Conservation (phyloP, 202 grass and related monocot species). For the Panicum virgatum region DNA sequence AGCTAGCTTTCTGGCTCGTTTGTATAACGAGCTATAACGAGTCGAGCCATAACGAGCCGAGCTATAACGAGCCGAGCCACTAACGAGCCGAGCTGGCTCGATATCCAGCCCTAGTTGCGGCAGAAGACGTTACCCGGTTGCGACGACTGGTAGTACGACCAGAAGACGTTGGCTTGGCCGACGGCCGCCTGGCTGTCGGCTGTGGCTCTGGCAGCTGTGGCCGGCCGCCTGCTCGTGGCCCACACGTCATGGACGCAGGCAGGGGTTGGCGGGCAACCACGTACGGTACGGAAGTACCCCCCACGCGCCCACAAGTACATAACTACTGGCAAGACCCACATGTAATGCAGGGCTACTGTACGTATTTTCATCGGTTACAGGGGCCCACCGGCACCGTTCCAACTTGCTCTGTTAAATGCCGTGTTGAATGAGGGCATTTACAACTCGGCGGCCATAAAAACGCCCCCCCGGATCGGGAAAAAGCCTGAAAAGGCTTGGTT, state of each 20-base stretch:
- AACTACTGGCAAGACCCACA: neutral
- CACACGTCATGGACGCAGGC: conserved; percentile 21
- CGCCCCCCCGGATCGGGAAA: neutral
- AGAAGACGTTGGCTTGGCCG: conserved; percentile 26
- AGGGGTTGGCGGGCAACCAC: neutral
- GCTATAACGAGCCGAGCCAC: too few species aligned
- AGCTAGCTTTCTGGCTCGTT: too few species aligned
- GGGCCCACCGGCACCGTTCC: neutral
- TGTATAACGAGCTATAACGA: too few species aligned
- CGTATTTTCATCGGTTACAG: neutral
- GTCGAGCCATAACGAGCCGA: too few species aligned
- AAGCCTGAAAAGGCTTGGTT: neutral
- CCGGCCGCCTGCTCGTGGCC: conserved; percentile 14
- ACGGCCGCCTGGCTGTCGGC: too few species aligned
- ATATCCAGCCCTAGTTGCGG: too few species aligned
- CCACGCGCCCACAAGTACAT: neutral
- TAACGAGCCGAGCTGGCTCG: too few species aligned
- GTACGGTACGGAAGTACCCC: neutral
- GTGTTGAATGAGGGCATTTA: conserved; percentile 35
- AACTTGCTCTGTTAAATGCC: conserved; percentile 27
- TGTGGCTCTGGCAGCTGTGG: neutral
- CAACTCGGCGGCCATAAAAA: neutral
- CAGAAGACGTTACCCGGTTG: conserved; percentile 15
- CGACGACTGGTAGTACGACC: conserved; percentile 4
- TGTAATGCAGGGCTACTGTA: neutral